Evolutionary conservation across 2,329 filamentous ascomycete genomes (phyloP).

Genomic region (Diaporthe vexans): DNA sequence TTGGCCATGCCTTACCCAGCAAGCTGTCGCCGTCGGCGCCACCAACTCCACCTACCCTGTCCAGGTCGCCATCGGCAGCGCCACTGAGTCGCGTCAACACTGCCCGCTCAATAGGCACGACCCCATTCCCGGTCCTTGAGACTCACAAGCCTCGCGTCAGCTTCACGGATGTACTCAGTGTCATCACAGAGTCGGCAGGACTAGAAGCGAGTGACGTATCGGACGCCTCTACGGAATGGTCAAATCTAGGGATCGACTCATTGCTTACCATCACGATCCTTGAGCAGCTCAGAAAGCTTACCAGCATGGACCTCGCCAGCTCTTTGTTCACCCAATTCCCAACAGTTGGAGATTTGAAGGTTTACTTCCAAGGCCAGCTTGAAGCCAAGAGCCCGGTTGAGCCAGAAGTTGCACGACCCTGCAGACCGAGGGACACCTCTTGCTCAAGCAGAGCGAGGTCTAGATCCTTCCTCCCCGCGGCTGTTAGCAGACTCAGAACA

Average conservation of each 20-base stretch:
- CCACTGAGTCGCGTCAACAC: constrained; percentile 3
- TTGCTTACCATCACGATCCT: constrained; percentile 51
- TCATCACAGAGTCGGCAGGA: constrained; percentile 12
- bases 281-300: constrained; percentile 48
- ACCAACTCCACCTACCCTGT: neutral
- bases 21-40: constrained; percentile 10
- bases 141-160: neutral
- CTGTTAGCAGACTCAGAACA: constrained; percentile 29
- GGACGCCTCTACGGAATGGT: constrained; percentile 48
- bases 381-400: constrained; percentile 14
- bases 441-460: constrained; percentile 7
- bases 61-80: constrained; percentile 19
- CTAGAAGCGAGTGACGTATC: constrained; percentile 6
- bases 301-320: constrained; percentile 46
- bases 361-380: constrained; percentile 5
- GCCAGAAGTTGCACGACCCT: neutral
- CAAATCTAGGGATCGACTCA: constrained; percentile 52
- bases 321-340: constrained; percentile 48
- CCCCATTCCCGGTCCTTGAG: constrained; percentile 19
- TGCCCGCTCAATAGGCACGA: neutral
- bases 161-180: neutral
- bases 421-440: neutral
- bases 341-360: constrained; percentile 37
- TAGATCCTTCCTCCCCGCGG: constrained; percentile 2
- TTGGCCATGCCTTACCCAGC: constrained; percentile 36